Evolutionary conservation across 1,139 yeast genomes (phyloP), one percentile per base, ranked within the genome.

Genomic region (Geotrichum europaeum): DNA sequence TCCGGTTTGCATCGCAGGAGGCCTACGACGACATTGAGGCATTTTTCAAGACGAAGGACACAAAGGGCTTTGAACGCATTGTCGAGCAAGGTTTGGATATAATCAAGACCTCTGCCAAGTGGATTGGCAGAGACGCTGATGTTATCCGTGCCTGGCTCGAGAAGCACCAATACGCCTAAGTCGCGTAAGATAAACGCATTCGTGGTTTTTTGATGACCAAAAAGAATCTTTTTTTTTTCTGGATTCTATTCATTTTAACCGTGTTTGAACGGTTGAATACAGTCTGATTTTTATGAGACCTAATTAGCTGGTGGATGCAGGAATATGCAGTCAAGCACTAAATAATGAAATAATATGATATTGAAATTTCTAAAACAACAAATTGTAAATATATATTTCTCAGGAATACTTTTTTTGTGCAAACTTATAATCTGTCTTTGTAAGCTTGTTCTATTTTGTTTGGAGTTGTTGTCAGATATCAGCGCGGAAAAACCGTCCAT

Each of bases 31-130:
- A 82, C 57, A 77, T 86, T 58, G 74, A 75, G 53, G 64, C 63
- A 1, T 85, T 87, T 69, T 88, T 86, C 69, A 70, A 71, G 9
- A 78, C 73, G 52, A 83, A 83, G 69, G 84, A 86, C 67, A 80
- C 80, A 47, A 80, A 80, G 62, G 75, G 75, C 3, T 73, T 62
- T 57, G 75, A 72, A 51, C 68, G 75, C 25, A 65, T 71, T 10
- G 65, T 74, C 24, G 70, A 66, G 3, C 75, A 73, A 64, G 66
- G 68, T 25, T 60, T 73, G 63, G 76, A 73, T 54, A 62, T 65
- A 15, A 66, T 71, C 64, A 66, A 66, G 65, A 63, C 68, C 28
- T 61, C 65, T 55, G 67, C 71, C 51, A 68, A 67, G 55, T 73
- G 76, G 76, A 67, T 69, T 30, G 68, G 64, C 49, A 67, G 75